Evolutionary conservation across 2,329 filamentous ascomycete species (phyloP), one percentile per base, ranked within the genome.

Genomic region (Magnaporthiopsis poae): DNA sequence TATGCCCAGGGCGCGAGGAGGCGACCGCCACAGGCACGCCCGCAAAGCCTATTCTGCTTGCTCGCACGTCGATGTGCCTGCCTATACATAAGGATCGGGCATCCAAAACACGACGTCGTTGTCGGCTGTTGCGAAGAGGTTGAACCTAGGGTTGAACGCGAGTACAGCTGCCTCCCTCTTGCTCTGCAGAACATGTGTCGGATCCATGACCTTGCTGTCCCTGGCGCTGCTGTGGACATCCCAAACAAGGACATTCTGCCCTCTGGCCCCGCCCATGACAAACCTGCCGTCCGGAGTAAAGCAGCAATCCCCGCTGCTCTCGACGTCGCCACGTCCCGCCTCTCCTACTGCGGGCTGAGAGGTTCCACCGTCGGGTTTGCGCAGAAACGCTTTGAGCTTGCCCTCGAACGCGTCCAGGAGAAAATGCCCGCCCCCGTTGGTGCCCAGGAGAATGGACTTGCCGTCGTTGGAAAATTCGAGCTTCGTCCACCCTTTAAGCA

Each of bases 391-490:
- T 73, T 89, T 91, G 29, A 98, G 77, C 8, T 82, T 84, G 59
- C 94, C 95, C 60, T 91, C 88, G 74, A 97, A 98, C 1, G 94
- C 91, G 75, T 99, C 95, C n/a, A 99, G 81, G 2, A 99, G 80
- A 73, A 95, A 96, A 76, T 99, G 95, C 0, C 92, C 92, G 65
- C 84, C 84, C 8, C 90, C 91, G 63, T 89, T 91, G 2, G 94
- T 98, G 18, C 90, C 91, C 25, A 99, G 77, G 5, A 99, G 83
- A 63, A 99, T 78, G 68, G 86, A 86, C 74, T 96, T 96, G 25
- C 95, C 95, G 73, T 99, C 95, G 73, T 99, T 99, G 67, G 91
- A 95, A 75, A 99, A 98, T 72, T 96, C 92, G 60, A 99, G 83
- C 71, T 90, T 92, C 1, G 91, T 95, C 95, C 95, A 99, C 13